Base-by-base conservation (phyloP, 78 protist species). In the Speleostelium caveatum region DNA sequence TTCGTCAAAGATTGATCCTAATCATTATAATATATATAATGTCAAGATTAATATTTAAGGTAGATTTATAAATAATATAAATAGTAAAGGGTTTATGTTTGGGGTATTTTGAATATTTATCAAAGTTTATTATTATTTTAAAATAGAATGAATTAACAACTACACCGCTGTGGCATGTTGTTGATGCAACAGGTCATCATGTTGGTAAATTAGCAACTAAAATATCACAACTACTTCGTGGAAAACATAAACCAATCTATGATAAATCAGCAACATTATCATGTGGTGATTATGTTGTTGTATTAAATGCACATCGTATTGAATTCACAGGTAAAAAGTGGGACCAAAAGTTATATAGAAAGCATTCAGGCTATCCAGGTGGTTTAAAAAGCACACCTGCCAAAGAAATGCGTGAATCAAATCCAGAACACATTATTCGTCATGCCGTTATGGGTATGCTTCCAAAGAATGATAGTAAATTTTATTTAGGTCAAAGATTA, bases 361-460 rank as follows among this genome's bases (percentile, higher is more conserved):
- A 75, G 36, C 95, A 93, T 58, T 39, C 83, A 24, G 95, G 95
- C 7, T 85, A 86, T 73, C 93, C 92, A 56, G 95, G 92, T 53
- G 95, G 92, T 55, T 60, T 93, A 16, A 92, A 85, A 35, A 92
- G 85, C 19, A 74, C 77, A 24, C 17, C 36, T 17, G 83, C 88
- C 19, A 66, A 53, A 19, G 77, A 68, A 3, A 77, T 91, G 87
- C 10, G 38, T 1, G 66, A 33, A 33, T 24, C 45, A n/a, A 33
- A 91, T 36, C 95, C 95, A 58, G 63, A 69, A 38, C 69, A 80
- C 35, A 80, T 91, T n/a, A 59, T 91, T 66, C 74, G 85, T 71
- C 95, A 86, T 59, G 95, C 95, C 4, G 95, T 91, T 24, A 65
- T 86, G 77, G 95, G 95, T n/a, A 91, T 91, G 95, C 77, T 91